phyloP scores from a whole-genome alignment of 2,329 filamentous ascomycete genomes.

The Neurospora crassa region DNA sequence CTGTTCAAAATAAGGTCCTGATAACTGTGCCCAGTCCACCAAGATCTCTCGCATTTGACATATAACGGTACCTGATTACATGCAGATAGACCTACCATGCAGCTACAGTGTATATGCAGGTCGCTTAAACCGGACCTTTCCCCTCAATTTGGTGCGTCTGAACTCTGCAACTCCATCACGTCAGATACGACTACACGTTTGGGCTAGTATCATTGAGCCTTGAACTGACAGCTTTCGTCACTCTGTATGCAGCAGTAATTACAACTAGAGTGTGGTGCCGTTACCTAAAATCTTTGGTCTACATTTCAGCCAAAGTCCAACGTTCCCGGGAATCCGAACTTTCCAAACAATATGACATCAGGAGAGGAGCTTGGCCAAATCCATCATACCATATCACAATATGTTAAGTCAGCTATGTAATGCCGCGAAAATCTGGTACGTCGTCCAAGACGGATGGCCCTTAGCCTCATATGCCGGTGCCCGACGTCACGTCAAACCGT shows the following conservation, averaged over 20 bases:
- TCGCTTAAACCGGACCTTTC: not conserved
- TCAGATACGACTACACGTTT: not conserved
- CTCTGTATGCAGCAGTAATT: not conserved
- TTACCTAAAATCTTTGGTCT: not conserved
- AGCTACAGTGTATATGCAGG: not conserved
- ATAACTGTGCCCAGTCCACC: not conserved
- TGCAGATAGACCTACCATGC: not conserved
- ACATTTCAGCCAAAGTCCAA: not conserved
- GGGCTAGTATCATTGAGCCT: not conserved
- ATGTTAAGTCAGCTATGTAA: not conserved
- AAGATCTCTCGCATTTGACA: not conserved
- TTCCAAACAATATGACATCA: not conserved
- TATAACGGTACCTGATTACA: not conserved
- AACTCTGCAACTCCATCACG: not conserved
- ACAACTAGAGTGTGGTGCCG: not conserved
- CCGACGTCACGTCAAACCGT: slow-evolving; percentile 3
- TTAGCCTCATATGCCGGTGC: slow-evolving; percentile 9
- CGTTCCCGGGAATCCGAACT: not conserved
- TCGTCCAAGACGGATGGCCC: slow-evolving; percentile 2
- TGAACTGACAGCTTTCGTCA: not conserved
- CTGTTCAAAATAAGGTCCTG: not conserved
- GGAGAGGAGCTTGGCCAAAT: not conserved
- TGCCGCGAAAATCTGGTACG: not conserved
- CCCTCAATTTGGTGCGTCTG: not conserved
- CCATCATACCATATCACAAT: not conserved